Conservation (phyloP, 2,329 filamentous ascomycete species). For the Xylaria sp. region DNA sequence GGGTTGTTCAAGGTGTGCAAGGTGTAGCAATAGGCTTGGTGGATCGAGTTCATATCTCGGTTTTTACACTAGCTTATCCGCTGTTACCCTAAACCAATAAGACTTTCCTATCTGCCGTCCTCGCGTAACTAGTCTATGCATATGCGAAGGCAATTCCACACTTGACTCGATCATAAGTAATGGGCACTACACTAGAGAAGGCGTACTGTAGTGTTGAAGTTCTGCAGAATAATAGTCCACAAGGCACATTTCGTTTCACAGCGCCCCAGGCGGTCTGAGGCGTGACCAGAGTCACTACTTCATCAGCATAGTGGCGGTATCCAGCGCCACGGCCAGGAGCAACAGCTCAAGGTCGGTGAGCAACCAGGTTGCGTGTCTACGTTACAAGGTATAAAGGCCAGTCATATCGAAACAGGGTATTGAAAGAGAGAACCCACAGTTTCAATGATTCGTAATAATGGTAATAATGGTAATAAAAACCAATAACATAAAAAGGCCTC, state of each 20-base stretch:
- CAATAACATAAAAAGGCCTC: background rate
- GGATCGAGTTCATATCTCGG: conserved; percentile 19
- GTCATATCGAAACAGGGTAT: background rate
- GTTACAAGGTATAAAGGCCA: background rate
- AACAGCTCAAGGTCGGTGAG: conserved; percentile 21
- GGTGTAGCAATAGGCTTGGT: conserved; percentile 31
- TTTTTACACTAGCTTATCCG: conserved; percentile 19
- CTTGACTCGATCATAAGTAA: conserved; percentile 22
- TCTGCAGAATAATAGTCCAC: conserved; percentile 25
- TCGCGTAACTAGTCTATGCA: conserved; percentile 9
- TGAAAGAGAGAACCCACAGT: no score
- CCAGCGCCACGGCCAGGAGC: conserved; percentile 1
- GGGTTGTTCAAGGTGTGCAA: conserved; percentile 23
- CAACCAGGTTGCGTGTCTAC: conserved; percentile 6
- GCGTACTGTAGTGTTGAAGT: conserved; percentile 15
- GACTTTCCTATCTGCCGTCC: conserved; percentile 2
- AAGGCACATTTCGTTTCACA: conserved; percentile 29
- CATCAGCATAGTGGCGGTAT: conserved; percentile 25
- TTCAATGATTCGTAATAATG: no score
- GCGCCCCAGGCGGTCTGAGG: conserved; percentile 20
- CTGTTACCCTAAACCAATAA: conserved; percentile 13
- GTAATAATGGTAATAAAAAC: background rate
- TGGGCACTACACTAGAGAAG: conserved; percentile 15
- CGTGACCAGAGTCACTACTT: conserved; percentile 18
- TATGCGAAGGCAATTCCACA: background rate